Evolutionary conservation across 345 rosid species (phyloP), one percentile per base, ranked within the genome.

Genomic region (Corymbia maculata): DNA sequence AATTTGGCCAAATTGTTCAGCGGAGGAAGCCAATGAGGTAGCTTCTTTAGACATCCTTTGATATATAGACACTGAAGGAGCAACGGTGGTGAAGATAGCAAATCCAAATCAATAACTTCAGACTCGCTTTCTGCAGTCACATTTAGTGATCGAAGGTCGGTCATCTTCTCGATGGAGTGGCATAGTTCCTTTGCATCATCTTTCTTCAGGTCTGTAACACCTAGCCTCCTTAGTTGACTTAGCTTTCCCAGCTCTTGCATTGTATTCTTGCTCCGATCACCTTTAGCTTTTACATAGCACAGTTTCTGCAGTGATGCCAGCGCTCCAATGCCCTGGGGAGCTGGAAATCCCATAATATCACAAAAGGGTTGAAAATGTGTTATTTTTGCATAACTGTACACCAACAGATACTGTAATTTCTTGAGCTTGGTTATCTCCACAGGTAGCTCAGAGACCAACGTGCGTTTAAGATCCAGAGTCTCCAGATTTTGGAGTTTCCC

Each of bases 131-230:
- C 0, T 32, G 44, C 22, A 0, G 2, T 4, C 44, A 32, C 44
- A 7, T 2, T 0, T 15, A 68, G 0, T 2, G 12, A 7, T 68
- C 0, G 79, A 30, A 32, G 70, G 17, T 13, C 6, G 0, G 36
- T n/a, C 36, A 64, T 64, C 70, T 64, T 28, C 70, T 13, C 17
- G 0, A 64, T 0, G 70, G 70, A 64, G 70, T 64, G 70, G 70
- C 70, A 28, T 13, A 64, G 75, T 28, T 64, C 75, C 75, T n/a
- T 13, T 28, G 9, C 9, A 64, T 64, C 36, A 64, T 64, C 75
- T 64, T 6, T n/a, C 19, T 0, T 64, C 0, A 64, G 17, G 75
- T n/a, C 9, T 1, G 0, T 64, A 13, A 64, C 2, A 0, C 36
- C 36, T 5, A 64, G 9, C 75, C 75, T 64, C 75, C 17, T 64